phyloP scores from a whole-genome alignment of 805 yeast genomes.

The Ogataea philodendri region DNA sequence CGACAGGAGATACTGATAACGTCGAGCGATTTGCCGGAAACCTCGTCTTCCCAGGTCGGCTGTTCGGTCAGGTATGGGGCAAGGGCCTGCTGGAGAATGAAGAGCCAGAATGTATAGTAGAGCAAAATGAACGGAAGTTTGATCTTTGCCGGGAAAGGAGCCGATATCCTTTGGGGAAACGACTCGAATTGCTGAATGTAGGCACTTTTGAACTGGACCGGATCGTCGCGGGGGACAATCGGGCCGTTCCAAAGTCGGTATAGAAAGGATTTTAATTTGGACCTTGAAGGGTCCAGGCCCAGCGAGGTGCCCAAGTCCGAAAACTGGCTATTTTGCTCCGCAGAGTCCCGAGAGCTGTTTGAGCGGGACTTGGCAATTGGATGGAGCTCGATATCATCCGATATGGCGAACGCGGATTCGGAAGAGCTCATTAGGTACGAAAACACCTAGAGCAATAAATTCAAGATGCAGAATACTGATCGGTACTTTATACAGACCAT shows the following conservation, averaged over 20 bases:
- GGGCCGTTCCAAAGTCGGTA: slow-evolving; percentile 57
- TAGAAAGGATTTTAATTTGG: slow-evolving; percentile 12
- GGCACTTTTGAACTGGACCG: slow-evolving; percentile 39
- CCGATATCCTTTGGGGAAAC: slow-evolving; percentile 40
- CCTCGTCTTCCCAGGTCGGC: slow-evolving; percentile 33
- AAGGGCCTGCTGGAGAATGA: slow-evolving; percentile 37
- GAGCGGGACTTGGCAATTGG: slow-evolving; percentile 6
- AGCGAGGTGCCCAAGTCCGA: slow-evolving; percentile 4
- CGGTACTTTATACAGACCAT: slow-evolving; percentile 1
- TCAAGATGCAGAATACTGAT: slow-evolving; percentile 4
- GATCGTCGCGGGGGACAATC: slow-evolving; percentile 41
- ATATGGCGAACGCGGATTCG: slow-evolving; percentile 3
- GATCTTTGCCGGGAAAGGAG: slow-evolving; percentile 28
- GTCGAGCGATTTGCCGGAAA: slow-evolving; percentile 15
- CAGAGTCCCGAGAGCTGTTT: slow-evolving; percentile 8
- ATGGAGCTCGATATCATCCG: slow-evolving; percentile 10
- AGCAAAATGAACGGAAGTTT: slow-evolving; percentile 33
- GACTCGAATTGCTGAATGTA: slow-evolving; percentile 37
- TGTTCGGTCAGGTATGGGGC: slow-evolving; percentile 46
- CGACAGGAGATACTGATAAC: slow-evolving; percentile 51
- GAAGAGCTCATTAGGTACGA: slow-evolving; percentile 2
- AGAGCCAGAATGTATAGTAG: slow-evolving; percentile 49
- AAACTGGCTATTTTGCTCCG: slow-evolving; percentile 5
- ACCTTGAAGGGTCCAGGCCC: not conserved
- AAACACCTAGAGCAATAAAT: not conserved